Conservation (phyloP, 2,329 filamentous ascomycete species). For the Elsinoe necatrix region DNA sequence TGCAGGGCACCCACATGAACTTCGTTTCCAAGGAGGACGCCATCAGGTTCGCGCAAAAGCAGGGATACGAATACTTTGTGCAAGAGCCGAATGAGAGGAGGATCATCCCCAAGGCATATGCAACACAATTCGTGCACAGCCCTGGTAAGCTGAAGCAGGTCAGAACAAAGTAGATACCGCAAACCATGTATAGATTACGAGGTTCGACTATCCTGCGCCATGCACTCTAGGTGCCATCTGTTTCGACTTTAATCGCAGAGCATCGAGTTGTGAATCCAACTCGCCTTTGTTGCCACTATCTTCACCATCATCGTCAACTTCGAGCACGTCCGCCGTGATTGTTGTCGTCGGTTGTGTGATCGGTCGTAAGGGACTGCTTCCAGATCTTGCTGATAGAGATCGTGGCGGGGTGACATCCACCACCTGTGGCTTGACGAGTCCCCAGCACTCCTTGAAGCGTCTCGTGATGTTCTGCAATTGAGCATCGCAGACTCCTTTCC, state of each 20-base stretch:
- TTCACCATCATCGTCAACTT: constrained; percentile 10
- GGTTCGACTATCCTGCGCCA: background rate
- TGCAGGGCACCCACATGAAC: constrained; percentile 86
- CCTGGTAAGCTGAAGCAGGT: constrained; percentile 77
- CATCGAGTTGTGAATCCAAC: constrained; percentile 3
- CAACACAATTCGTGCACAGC: constrained; percentile 88
- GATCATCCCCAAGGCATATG: constrained; percentile 86
- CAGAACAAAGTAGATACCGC: constrained; percentile 60
- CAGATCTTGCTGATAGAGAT: background rate
- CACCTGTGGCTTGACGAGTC: background rate
- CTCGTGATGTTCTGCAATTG: background rate
- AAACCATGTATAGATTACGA: constrained; percentile 7
- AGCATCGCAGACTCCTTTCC: background rate
- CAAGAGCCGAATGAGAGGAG: constrained; percentile 89
- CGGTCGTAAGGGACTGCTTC: background rate
- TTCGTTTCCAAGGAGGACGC: constrained; percentile 94
- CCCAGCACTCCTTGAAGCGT: background rate
- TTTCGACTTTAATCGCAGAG: constrained; percentile 3
- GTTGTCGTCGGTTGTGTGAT: background rate
- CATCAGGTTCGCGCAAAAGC: constrained; percentile 92
- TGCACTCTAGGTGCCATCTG: constrained; percentile 8
- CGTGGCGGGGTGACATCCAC: background rate
- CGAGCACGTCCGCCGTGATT: background rate
- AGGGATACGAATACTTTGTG: constrained; percentile 98
- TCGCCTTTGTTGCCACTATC: constrained; percentile 7